phyloP scores from a whole-genome alignment of 2,329 filamentous ascomycete species.

The Hymenoscyphus salicellus region DNA sequence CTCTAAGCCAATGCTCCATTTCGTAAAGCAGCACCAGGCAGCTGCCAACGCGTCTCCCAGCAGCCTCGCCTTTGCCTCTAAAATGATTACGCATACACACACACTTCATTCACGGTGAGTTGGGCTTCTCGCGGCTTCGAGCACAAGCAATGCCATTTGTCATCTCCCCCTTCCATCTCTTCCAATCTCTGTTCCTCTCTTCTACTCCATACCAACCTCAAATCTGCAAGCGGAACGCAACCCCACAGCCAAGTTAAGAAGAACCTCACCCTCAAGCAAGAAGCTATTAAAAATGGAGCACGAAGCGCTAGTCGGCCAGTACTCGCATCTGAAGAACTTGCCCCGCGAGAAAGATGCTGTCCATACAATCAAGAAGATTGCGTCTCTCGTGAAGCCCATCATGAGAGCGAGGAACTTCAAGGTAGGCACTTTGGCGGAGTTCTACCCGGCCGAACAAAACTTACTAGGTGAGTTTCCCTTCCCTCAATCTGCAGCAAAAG shows the following conservation, averaged over 20 bases:
- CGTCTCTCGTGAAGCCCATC: conserved; percentile 88
- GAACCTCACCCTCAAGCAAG: background rate
- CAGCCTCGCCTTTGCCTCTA: background rate
- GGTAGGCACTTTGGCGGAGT: conserved; percentile 77
- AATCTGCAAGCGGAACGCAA: background rate
- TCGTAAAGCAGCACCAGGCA: background rate
- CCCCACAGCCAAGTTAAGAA: background rate
- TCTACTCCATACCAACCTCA: background rate
- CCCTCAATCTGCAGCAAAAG: no score
- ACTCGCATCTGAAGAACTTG: conserved; percentile 50
- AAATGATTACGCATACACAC: background rate
- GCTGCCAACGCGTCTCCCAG: background rate
- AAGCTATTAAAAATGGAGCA: conserved; percentile 26
- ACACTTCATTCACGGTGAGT: background rate
- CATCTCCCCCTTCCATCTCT: background rate
- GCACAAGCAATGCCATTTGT: background rate
- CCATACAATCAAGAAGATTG: conserved; percentile 70
- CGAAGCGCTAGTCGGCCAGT: conserved; percentile 48
- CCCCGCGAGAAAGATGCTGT: conserved; percentile 51
- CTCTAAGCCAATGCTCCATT: background rate
- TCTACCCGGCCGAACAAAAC: conserved; percentile 72
- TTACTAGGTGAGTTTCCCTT: conserved; percentile 58
- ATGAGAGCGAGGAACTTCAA: conserved; percentile 85
- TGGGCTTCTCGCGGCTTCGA: background rate
- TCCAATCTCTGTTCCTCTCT: background rate